Evolutionary conservation across 179 eudicot species (phyloP), one percentile per base, ranked within the genome.

Genomic region (Spergularia azorica): DNA sequence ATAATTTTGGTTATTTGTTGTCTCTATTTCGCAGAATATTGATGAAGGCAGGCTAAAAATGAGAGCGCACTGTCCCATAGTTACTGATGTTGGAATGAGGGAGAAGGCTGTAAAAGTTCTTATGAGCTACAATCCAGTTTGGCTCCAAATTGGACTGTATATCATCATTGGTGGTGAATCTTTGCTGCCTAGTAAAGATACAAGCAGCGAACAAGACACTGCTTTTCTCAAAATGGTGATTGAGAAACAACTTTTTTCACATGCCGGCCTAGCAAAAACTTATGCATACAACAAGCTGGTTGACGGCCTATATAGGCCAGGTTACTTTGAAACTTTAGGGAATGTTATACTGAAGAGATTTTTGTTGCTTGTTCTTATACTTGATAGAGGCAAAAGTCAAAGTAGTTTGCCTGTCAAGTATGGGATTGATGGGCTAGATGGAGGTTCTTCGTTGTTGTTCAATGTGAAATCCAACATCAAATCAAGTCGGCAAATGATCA

Each of bases 341-440:
- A 89, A 83, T 72, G 78, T 93, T 79, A 88, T 95, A 10, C 83
- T 93, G 76, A 95, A 95, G 95, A 91, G 97, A 72, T 84, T 95
- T 82, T 77, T 95, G 78, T 78, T 95, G 84, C 96, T 95, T 76
- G 98, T 85, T 77, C 89, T 95, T 39, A 77, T 94, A 83, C 94
- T 95, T 74, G 99, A 95, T 73, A 87, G 88, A 86, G 92, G 88
- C 55, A 95, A 95, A 86, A 74, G 77, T 77, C 94, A 90, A 62
- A 86, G 92, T 73, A 85, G 90, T 76, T 87, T 95, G 83, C 97
- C 98, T 76, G 83, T 90, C 71, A 89, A 89, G 67, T 90, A 90
- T 82, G 99, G 99, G 58, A 89, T 95, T 77, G 99, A 95, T 90
- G 99, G 98, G 80, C 54, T 90, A 62, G 98, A 95, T 88, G 98